phyloP scores from a whole-genome alignment of 2,329 filamentous ascomycete genomes.

The Venturia oleaginea region DNA sequence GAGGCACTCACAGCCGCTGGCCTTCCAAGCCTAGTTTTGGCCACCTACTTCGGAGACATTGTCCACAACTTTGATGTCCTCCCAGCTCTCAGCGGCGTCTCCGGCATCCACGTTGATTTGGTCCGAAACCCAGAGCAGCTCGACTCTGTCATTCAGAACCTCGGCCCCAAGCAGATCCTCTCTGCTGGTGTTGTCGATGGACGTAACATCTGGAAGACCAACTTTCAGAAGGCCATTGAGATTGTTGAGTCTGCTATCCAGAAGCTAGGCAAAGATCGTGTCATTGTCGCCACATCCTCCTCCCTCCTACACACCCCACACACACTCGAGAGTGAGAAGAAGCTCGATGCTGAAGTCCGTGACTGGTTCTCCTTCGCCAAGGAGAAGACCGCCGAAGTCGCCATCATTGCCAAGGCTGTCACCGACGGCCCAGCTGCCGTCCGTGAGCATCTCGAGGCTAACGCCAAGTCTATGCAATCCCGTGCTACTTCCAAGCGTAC shows the following conservation, averaged over 20 bases:
- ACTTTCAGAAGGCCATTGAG: slow-evolving; percentile 93
- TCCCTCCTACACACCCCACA: slow-evolving; percentile 98
- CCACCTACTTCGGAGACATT: slow-evolving; percentile 98
- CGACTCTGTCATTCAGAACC: slow-evolving; percentile 68
- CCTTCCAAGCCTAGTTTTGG: slow-evolving; percentile 80
- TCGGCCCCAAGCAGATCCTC: slow-evolving; percentile 81
- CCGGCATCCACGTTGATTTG: slow-evolving; percentile 88
- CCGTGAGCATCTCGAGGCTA: slow-evolving; percentile 83
- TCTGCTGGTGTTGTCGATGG: slow-evolving; percentile 96
- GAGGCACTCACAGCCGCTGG: slow-evolving; percentile 75
- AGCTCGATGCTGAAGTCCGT: slow-evolving; percentile 82
- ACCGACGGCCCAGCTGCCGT: slow-evolving; percentile 85
- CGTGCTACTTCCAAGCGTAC: slow-evolving; percentile 88
- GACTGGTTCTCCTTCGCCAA: slow-evolving; percentile 99
- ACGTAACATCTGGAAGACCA: slow-evolving; percentile 99
- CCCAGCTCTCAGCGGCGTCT: slow-evolving; percentile 60
- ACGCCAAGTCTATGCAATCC: slow-evolving; percentile 86
- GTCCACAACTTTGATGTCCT: slow-evolving; percentile 96
- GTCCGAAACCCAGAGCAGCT: slow-evolving; percentile 98
- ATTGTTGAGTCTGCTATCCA: slow-evolving; percentile 81
- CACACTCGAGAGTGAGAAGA: slow-evolving; percentile 98
- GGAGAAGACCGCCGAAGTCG: slow-evolving; percentile 88
- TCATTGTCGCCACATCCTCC: slow-evolving; percentile 93
- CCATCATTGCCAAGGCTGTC: slow-evolving; percentile 92
- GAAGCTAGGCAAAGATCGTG: slow-evolving; percentile 94